Conservation (phyloP, 441 rosid species). For the Euphorbia corollata region DNA sequence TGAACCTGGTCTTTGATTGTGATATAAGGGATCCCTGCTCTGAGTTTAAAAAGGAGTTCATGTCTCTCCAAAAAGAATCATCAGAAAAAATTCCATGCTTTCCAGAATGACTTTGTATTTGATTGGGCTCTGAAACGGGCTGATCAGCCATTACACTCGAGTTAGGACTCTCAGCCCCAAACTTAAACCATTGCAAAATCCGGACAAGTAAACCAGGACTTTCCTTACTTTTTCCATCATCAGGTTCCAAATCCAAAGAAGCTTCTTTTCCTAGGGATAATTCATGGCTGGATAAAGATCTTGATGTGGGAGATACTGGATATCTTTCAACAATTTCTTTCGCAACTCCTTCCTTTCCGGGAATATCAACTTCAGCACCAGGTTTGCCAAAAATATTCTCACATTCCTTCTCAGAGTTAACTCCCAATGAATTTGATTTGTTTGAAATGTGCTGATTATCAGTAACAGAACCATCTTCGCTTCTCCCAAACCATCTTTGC, state of each 20-base stretch:
- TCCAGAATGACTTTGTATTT: constrained; percentile 19
- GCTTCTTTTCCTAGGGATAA: constrained; percentile 24
- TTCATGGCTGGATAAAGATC: constrained; percentile 19
- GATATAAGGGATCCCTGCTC: constrained; percentile 37
- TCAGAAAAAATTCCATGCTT: constrained; percentile 32
- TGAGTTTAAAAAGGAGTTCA: constrained; percentile 51
- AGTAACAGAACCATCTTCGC: constrained; percentile 19
- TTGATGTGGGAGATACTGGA: constrained; percentile 13
- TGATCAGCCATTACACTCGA: constrained; percentile 24
- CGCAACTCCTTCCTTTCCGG: constrained; percentile 19
- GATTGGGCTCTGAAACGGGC: constrained; percentile 23
- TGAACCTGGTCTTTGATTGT: constrained; percentile 62
- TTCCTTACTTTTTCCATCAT: constrained; percentile 17
- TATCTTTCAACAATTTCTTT: constrained; percentile 17
- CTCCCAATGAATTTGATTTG: constrained; percentile 18
- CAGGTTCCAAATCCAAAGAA: constrained; percentile 15
- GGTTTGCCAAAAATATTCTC: constrained; percentile 16
- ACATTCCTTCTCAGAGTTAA: constrained; percentile 20
- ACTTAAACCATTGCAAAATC: constrained; percentile 33
- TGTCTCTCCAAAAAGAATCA: constrained; percentile 49
- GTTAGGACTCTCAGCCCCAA: constrained; percentile 25
- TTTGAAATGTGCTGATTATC: constrained; percentile 13
- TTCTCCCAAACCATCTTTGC: constrained; percentile 38
- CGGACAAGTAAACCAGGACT: constrained; percentile 28
- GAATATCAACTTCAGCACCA: constrained; percentile 12